These are phyloP conservation scores for Fusarium lyarnte DNA, from an alignment of 2,329 filamentous ascomycete genomes.

Conservation along the genomic window DNA sequence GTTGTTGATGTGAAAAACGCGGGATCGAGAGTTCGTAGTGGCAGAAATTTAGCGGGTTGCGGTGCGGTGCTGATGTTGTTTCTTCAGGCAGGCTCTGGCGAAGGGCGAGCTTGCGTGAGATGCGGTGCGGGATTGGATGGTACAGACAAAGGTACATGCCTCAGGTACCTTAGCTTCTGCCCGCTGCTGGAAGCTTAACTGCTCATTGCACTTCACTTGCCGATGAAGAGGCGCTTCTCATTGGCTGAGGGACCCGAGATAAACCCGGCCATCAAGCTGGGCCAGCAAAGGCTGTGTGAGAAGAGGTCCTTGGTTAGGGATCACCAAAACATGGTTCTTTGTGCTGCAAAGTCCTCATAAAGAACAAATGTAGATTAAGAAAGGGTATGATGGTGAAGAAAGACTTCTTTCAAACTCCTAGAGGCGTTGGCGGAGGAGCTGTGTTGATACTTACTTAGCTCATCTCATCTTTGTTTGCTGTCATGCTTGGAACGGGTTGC, in stretches of 20 bases:
- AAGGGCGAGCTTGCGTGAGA: constrained; percentile 30
- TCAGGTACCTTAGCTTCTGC: constrained; percentile 17
- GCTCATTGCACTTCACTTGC: neutral
- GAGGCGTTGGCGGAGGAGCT: constrained; percentile 17
- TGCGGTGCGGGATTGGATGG: constrained; percentile 3
- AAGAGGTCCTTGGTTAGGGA: constrained; percentile 10
- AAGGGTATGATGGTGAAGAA: neutral
- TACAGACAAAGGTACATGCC: constrained; percentile 32
- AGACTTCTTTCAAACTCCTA: constrained; percentile 38
- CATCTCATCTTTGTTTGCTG: constrained; percentile 29
- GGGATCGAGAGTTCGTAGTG: constrained; percentile 42
- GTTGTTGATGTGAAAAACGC: constrained; percentile 42
- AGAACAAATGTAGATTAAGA: neutral
- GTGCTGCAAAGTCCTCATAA: neutral
- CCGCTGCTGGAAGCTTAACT: neutral
- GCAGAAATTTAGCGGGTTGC: constrained; percentile 45
- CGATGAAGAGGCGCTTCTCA: neutral
- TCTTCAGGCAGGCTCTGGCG: constrained; percentile 34
- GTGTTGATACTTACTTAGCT: constrained; percentile 33
- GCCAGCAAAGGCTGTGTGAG: constrained; percentile 33
- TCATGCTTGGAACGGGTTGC: constrained; percentile 27
- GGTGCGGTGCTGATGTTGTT: constrained; percentile 44
- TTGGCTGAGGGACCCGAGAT: constrained; percentile 37
- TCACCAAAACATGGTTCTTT: constrained; percentile 10
- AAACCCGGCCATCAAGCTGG: constrained; percentile 38